Evolutionary conservation across 2,329 filamentous ascomycete genomes (phyloP).

Genomic region (Albifimbria verrucaria): DNA sequence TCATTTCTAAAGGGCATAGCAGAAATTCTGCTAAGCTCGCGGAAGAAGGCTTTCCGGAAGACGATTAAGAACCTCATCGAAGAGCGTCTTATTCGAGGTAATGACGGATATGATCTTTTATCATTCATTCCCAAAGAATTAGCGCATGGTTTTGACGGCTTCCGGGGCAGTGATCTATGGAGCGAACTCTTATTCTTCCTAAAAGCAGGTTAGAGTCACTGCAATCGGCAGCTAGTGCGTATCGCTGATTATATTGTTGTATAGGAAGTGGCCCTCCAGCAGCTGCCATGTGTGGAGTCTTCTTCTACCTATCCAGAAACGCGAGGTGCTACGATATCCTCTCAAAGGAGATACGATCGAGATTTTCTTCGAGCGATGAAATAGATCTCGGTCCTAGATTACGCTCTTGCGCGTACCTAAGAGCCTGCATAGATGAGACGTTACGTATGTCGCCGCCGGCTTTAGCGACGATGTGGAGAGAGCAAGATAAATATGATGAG

Average conservation of each 20-base stretch:
- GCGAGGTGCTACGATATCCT: not conserved
- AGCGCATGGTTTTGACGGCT: not conserved
- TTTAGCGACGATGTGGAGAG: too few species aligned
- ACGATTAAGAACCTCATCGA: not conserved
- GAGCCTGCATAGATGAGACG: not conserved
- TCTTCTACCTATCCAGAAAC: slow-evolving; percentile 3
- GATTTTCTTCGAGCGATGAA: slow-evolving; percentile 5
- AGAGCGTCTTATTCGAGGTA: not conserved
- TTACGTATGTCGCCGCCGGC: not conserved
- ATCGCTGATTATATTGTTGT: not conserved
- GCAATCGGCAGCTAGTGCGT: not conserved
- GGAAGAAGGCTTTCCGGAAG: not conserved
- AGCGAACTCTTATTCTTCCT: not conserved
- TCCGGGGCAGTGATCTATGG: not conserved
- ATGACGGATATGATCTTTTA: not conserved
- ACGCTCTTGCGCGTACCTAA: not conserved
- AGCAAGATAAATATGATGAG: too few species aligned
- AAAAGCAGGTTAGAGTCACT: not conserved
- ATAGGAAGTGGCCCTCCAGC: too few species aligned
- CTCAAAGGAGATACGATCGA: not conserved
- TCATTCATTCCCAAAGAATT: not conserved
- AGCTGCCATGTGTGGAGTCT: too few species aligned
- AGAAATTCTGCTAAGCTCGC: not conserved
- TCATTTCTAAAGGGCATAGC: not conserved
- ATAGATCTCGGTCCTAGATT: not conserved